Conservation (phyloP, 2,329 filamentous ascomycete species). For the Diaporthe sp. region DNA sequence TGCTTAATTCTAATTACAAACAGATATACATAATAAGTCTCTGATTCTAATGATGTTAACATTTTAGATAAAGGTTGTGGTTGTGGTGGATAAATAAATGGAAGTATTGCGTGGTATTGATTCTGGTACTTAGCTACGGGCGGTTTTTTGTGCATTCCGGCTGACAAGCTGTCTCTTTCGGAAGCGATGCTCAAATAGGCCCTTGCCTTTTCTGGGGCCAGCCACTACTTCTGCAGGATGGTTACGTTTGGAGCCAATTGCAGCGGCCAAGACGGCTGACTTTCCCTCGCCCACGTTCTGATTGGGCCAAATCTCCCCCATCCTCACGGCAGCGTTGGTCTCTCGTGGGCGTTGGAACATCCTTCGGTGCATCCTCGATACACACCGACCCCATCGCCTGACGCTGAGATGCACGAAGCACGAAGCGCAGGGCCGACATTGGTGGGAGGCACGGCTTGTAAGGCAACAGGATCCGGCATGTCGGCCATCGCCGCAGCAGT, state of each 20-base stretch:
- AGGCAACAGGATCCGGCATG: constrained; percentile 30
- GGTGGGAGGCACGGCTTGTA: constrained; percentile 9
- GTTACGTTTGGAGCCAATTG: constrained; percentile 13
- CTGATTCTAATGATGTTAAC: too few species aligned
- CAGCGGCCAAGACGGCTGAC: constrained; percentile 16
- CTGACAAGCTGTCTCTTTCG: background rate
- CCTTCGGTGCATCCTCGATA: constrained; percentile 12
- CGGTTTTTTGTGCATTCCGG: too few species aligned
- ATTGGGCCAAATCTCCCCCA: constrained; percentile 16
- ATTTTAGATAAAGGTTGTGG: too few species aligned
- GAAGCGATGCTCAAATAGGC: background rate
- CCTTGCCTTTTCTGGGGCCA: constrained; percentile 16
- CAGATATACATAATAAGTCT: too few species aligned
- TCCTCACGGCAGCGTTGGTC: constrained; percentile 18
- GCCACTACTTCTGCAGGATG: constrained; percentile 30
- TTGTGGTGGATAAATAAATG: too few species aligned
- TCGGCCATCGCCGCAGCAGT: constrained; percentile 10
- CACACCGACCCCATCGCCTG: background rate
- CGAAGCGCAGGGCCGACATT: constrained; percentile 1
- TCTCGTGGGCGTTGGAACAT: constrained; percentile 10
- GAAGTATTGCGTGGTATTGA: too few species aligned
- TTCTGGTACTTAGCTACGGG: too few species aligned
- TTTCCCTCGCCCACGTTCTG: background rate
- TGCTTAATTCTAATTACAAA: too few species aligned
- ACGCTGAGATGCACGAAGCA: constrained; percentile 12